These are phyloP conservation scores for Alternaria angustiovoidea DNA, from an alignment of 2,329 filamentous ascomycete species.

Conservation along the genomic window DNA sequence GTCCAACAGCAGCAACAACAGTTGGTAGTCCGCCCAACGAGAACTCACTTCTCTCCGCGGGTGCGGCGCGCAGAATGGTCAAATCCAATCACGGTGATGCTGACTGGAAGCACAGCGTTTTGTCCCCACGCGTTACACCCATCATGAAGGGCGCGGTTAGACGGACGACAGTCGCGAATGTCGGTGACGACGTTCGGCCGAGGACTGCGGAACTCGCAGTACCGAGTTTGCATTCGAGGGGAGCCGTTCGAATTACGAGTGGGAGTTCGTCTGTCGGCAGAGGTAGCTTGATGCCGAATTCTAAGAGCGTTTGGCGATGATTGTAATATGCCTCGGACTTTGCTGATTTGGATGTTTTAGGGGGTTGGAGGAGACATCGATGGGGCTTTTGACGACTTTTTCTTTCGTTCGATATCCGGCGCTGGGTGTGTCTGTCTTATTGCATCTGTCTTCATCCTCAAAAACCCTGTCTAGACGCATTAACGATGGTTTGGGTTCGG, in stretches of 20 bases:
- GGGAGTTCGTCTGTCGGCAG: constrained; percentile 32
- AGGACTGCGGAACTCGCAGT: constrained; percentile 21
- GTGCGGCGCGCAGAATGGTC: constrained; percentile 66
- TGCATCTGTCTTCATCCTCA: neutral
- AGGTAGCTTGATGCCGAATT: constrained; percentile 40
- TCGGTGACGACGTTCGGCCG: constrained; percentile 39
- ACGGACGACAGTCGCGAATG: constrained; percentile 48
- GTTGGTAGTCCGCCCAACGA: constrained; percentile 63
- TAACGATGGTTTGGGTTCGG: constrained; percentile 8
- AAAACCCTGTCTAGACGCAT: constrained; percentile 11
- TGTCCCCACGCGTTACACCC: constrained; percentile 68
- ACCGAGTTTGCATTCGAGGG: constrained; percentile 34
- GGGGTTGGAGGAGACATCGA: constrained; percentile 5
- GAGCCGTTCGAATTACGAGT: constrained; percentile 46
- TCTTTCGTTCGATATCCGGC: neutral
- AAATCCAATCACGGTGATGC: constrained; percentile 47
- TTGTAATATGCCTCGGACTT: neutral
- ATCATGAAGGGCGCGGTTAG: constrained; percentile 62
- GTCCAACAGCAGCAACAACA: constrained; percentile 57
- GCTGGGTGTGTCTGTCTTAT: neutral
- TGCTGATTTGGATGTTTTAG: neutral
- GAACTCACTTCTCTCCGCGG: constrained; percentile 69
- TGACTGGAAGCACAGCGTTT: constrained; percentile 63
- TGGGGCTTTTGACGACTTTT: constrained; percentile 9
- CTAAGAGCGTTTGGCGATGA: constrained; percentile 48